These are phyloP conservation scores for Podila clonocystis DNA, from an alignment of 192 early-diverging fungal genomes.

Conservation along the genomic window DNA sequence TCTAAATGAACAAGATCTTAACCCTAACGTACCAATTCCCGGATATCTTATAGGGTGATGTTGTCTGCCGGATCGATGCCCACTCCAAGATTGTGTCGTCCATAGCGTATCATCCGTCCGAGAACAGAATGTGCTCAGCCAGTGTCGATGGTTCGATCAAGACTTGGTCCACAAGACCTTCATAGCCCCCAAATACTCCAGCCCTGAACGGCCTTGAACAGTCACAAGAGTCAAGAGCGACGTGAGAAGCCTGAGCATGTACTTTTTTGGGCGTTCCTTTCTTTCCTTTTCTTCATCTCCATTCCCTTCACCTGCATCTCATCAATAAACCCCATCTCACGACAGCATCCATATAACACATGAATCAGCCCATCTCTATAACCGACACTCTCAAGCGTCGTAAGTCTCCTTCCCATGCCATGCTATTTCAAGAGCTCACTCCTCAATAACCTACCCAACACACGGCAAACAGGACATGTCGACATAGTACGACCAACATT, in stretches of 20 bases:
- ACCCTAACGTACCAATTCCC: no score
- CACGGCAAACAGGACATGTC: background rate
- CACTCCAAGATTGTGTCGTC: slow-evolving; percentile 73
- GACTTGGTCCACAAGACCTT: slow-evolving; percentile 57
- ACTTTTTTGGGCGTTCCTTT: background rate
- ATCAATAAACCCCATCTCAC: background rate
- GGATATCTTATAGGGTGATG: slow-evolving; percentile 46
- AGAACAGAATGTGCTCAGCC: slow-evolving; percentile 69
- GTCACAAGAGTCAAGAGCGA: background rate
- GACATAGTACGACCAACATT: no score
- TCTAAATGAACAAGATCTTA: no score
- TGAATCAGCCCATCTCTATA: slow-evolving; percentile 52
- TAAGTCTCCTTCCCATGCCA: slow-evolving; percentile 16
- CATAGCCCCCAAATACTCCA: background rate
- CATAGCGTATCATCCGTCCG: slow-evolving; percentile 74
- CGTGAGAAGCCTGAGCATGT: background rate
- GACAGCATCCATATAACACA: background rate
- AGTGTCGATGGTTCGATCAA: slow-evolving; percentile 75
- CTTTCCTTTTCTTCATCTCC: background rate
- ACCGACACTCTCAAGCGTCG: slow-evolving; percentile 50
- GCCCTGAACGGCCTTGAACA: background rate
- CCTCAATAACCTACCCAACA: background rate
- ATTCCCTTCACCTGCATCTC: background rate
- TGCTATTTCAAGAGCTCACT: background rate
- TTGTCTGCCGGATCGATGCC: slow-evolving; percentile 55